Percentiles rank a stretch among this genome's conserved stretches.
These are phyloP conservation scores for Davidsoniella neocaledoniae DNA, from an alignment of 2,329 filamentous ascomycete species.

Conservation along the genomic window DNA sequence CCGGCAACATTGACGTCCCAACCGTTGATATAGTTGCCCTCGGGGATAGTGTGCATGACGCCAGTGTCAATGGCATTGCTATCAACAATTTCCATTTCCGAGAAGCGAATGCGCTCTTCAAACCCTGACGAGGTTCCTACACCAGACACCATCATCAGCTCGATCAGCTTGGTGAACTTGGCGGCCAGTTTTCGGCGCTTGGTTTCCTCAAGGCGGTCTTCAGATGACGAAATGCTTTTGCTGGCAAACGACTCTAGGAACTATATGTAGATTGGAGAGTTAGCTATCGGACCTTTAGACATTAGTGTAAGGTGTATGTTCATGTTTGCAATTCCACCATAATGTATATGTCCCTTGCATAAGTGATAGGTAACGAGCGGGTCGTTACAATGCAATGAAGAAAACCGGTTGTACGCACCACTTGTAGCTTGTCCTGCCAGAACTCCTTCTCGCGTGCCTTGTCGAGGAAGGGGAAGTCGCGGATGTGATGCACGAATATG, in stretches of 20 bases:
- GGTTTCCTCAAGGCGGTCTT: constrained; percentile 89
- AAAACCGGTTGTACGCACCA: constrained; percentile 39
- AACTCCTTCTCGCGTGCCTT: constrained; percentile 97
- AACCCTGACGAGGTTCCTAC: constrained; percentile 92
- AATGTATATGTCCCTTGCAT: too few relatives aligned
- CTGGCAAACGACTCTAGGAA: constrained; percentile 95
- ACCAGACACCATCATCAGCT: constrained; percentile 98
- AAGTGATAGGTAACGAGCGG: not conserved
- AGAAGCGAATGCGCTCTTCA: constrained; percentile 91
- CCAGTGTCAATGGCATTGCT: constrained; percentile 83
- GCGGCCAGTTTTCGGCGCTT: constrained; percentile 82
- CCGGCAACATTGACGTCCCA: constrained; percentile 96
- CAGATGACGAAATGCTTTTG: constrained; percentile 92
- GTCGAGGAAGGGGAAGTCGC: constrained; percentile 94
- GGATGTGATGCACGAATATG: constrained; percentile 95
- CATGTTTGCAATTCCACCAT: not conserved
- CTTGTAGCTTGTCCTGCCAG: constrained; percentile 95
- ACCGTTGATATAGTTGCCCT: constrained; percentile 82
- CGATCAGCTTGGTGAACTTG: constrained; percentile 89
- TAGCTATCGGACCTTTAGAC: too few relatives aligned
- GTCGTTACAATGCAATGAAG: not conserved
- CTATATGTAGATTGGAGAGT: constrained; percentile 25
- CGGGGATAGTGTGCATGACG: constrained; percentile 68
- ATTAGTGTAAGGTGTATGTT: not conserved
- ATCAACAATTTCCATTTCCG: constrained; percentile 93